Base-by-base conservation (phyloP, 2,329 filamentous ascomycete species). In the Talaromyces verruculosus region DNA sequence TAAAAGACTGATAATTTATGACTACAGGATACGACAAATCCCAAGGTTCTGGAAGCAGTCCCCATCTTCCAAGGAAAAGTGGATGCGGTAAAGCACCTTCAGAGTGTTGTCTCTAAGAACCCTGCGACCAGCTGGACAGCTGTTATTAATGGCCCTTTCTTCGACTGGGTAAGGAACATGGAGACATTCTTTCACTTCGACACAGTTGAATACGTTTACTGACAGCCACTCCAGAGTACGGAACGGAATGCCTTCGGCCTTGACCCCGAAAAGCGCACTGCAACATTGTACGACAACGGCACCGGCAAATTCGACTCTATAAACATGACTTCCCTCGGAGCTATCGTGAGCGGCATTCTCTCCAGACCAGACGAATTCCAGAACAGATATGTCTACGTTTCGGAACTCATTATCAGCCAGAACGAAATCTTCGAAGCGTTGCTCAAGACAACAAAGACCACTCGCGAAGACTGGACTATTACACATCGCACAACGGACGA, bases 381-480 rank as follows among this genome's bases (percentile, higher is more conserved):
- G 4, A 65, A 65, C 39, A 61, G 28, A 47, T 35, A 65, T 10
- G 59, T 35, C 19, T 62, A 53, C 41, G 47, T 65, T 19, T 65
- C 58, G 4, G 64, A 58, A 2, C 62, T 65, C 10, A 49, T 41
- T 3, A 55, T 62, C 30, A 55, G 57, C 22, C 64, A 65, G 39
- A 65, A 57, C 15, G 64, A 65, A 10, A 62, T 65, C 22, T 62
- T 65, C n/a, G 59, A 65, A 22, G 58, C 58, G 28, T 37, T 62
- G n/a, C 39, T 65, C 30, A 58, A 55, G 28, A n/a, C 51, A 28
- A 65, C 64, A 2, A 28, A 55, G 35, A 65, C 58, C 11, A n/a
- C 41, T 7, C 58, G 30, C 1, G 59, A 62, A 22, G 64, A 65
- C 15, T 65, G 64, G 64, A 49, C 13, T 3, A 47, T 65, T 30